Base-by-base conservation (phyloP, 495 filamentous ascomycete species). In the Melanomma pulvis-pyrius region DNA sequence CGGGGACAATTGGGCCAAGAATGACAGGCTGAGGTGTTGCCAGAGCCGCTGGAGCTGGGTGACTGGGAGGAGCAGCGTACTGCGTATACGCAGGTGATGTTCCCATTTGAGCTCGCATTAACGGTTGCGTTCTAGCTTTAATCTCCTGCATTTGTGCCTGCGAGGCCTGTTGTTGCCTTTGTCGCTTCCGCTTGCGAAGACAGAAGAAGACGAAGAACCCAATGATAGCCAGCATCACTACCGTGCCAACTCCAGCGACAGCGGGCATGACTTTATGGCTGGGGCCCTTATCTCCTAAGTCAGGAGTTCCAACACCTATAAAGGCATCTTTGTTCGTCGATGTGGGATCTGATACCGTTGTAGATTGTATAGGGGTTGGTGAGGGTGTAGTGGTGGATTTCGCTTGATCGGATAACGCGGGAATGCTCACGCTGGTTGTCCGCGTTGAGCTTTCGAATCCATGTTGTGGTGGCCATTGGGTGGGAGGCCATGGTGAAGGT, bases 181-280 rank as follows among this genome's bases (percentile, higher is more conserved):
- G 59, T 21, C 52, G 59, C 54, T 59, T 66, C 24, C 68, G 68
- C 59, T 52, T 71, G 19, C 68, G 68, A 19, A 71, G 22, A 26
- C 47, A 67, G 59, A 71, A 61, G 54, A 71, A 71, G 24, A 64
- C 17, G 2, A 55, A 5, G 9, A 63, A 47, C 19, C 59, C 68
- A 21, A 67, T 26, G 59, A 71, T 61, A 12, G 21, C 46, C 7
- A 67, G 17, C 1, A 54, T 24, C 0, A 64, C 54, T 22, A 63
- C 26, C 3, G 68, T 59, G 12, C 63, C 32, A 32, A 65, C 32
- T 11, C 29, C 63, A 26, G 59, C 68, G 11, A 46, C 59, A 24
- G 52, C 61, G 12, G 58, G 29, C 44, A 32, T 29, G 26, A 28
- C 21, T 26, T 15, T 29, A 19, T 61, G 32, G 6, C 39, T 51